A percentile compares a stretch with the other conserved stretches of the same genome.
These are phyloP conservation scores for Naumovozyma dairenensis DNA, from an alignment of 805 yeast species.

Conservation along the genomic window DNA sequence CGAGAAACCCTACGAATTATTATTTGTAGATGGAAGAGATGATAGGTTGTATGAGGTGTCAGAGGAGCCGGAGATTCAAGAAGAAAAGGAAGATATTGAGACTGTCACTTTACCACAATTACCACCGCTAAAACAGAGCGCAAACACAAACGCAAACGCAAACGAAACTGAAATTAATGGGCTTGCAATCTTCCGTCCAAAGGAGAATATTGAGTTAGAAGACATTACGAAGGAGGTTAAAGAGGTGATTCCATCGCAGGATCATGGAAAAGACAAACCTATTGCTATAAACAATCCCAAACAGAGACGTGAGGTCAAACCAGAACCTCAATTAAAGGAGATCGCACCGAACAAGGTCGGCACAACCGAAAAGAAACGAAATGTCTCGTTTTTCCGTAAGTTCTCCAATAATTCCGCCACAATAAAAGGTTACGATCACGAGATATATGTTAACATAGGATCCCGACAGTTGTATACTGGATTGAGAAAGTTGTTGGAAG, in stretches of 20 bases:
- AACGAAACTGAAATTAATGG: constrained; percentile 4
- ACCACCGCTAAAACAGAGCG: constrained; percentile 28
- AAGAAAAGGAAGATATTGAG: constrained; percentile 7
- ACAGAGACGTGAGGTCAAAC: constrained; percentile 7
- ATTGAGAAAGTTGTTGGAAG: constrained; percentile 46
- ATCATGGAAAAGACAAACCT: no score
- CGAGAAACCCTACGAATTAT: constrained; percentile 23
- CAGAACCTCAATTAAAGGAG: constrained; percentile 11
- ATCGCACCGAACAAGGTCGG: constrained; percentile 7
- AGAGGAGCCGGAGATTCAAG: no score
- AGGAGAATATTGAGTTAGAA: constrained; percentile 3
- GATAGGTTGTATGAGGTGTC: constrained; percentile 23
- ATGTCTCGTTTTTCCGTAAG: constrained; percentile 28
- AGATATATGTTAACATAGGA: constrained; percentile 26
- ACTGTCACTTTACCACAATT: constrained; percentile 4
- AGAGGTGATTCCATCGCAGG: constrained; percentile 2
- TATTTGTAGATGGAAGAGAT: constrained; percentile 19
- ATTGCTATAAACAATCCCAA: constrained; percentile 6
- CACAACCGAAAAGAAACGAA: constrained; percentile 7
- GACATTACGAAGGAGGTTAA: constrained; percentile 5
- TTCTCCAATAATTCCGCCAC: constrained; percentile 20
- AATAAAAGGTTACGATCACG: constrained; percentile 9
- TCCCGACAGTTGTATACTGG: constrained; percentile 55
- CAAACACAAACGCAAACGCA: constrained; percentile 29
- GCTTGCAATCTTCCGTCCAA: neutral